These are phyloP conservation scores for Phytophthora sojae DNA, from an alignment of 352 stramenopile species.

Conservation along the genomic window DNA sequence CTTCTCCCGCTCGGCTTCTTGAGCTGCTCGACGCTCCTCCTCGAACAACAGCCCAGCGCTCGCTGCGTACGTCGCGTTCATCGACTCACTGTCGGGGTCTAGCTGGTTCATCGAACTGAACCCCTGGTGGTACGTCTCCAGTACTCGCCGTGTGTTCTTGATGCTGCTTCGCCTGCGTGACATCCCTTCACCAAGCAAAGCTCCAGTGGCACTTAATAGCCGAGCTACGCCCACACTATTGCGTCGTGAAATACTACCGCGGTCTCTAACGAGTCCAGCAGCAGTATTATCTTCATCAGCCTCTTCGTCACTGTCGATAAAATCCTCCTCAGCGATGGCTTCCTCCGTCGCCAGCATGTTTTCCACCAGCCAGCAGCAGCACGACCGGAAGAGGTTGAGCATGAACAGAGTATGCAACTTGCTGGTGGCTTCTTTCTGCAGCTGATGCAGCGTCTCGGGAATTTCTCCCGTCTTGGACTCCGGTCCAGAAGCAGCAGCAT, in stretches of 20 bases:
- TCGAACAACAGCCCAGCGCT: conserved; percentile 67
- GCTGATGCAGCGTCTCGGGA: conserved; percentile 22
- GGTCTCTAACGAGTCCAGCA: neutral
- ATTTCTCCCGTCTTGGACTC: neutral
- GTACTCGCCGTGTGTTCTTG: conserved; percentile 39
- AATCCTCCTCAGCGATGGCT: neutral
- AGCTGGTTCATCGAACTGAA: conserved; percentile 30
- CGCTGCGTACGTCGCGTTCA: conserved; percentile 56
- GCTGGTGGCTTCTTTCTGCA: conserved; percentile 46
- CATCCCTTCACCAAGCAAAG: conserved; percentile 11
- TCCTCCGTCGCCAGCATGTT: conserved; percentile 45
- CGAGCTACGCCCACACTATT: conserved; percentile 1
- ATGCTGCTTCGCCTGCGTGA: conserved; percentile 52
- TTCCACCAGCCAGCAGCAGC: conserved; percentile 71
- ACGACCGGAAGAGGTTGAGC: conserved; percentile 63
- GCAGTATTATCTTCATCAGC: conserved; percentile 4
- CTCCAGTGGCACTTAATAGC: conserved; percentile 4
- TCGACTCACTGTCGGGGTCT: conserved; percentile 43
- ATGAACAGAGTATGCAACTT: conserved; percentile 64
- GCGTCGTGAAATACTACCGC: neutral
- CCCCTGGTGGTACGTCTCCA: conserved; percentile 61
- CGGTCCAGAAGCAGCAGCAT: neutral
- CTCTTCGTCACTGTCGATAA: neutral
- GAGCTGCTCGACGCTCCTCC: conserved; percentile 38
- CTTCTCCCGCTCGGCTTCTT: conserved; percentile 20